Conservation (phyloP, 176 grass and related monocot species). For the Thalia dealbata region DNA sequence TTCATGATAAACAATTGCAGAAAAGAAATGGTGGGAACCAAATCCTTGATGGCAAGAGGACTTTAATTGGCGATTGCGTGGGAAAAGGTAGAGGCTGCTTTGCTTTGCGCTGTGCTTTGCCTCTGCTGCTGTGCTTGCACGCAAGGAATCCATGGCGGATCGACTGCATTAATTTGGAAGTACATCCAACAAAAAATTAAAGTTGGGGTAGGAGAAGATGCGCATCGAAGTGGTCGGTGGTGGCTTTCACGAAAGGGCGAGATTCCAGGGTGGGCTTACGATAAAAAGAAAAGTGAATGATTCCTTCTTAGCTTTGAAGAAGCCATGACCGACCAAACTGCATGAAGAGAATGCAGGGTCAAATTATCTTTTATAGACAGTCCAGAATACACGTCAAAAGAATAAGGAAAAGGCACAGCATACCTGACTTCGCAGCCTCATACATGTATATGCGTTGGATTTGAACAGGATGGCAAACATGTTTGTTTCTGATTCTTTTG, state of each 20-base stretch:
- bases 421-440: background rate
- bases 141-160: constrained; percentile 1
- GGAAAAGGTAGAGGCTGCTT: background rate
- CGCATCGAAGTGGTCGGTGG: background rate
- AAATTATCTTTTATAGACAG: background rate
- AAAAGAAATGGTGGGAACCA: background rate
- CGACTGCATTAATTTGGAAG: background rate
- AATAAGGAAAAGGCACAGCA: background rate
- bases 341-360: background rate
- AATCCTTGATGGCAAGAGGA: background rate
- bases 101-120: no score
- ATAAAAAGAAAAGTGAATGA: background rate
- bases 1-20: background rate
- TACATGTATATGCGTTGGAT: background rate
- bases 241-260: background rate
- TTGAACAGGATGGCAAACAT: background rate
- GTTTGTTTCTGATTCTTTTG: no score
- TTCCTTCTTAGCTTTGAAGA: background rate
- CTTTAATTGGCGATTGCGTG: background rate
- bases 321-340: background rate
- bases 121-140: background rate
- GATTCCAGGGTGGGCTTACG: background rate
- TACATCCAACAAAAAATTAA: background rate
- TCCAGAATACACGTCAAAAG: background rate
- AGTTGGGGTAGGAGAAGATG: background rate